Conservation (phyloP, 2,329 filamentous ascomycete species). For the Xylariaceae sp. region DNA sequence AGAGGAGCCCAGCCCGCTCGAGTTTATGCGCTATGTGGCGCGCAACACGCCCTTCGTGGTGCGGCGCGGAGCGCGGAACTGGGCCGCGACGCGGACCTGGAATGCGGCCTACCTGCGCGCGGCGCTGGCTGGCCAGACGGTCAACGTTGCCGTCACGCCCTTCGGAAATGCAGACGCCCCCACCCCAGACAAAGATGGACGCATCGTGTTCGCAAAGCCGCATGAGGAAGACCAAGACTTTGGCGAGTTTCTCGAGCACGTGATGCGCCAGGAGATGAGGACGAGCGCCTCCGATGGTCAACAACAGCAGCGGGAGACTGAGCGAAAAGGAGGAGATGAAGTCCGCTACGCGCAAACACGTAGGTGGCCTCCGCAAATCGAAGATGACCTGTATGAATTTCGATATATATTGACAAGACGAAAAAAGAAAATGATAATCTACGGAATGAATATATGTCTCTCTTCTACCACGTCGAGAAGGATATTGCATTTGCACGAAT, state of each 20-base stretch:
- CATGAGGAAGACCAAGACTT: constrained; percentile 63
- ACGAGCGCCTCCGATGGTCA: neutral
- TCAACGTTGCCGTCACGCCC: constrained; percentile 77
- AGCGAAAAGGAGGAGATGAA: constrained; percentile 33
- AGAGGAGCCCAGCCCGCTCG: constrained; percentile 64
- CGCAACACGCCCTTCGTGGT: constrained; percentile 71
- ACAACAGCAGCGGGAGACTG: constrained; percentile 20
- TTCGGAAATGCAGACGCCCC: constrained; percentile 56
- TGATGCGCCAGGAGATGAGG: constrained; percentile 52
- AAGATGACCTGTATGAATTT: neutral
- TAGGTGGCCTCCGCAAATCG: constrained; percentile 34
- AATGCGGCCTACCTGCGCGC: constrained; percentile 52
- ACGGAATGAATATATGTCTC: constrained; percentile 60
- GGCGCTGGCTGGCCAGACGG: constrained; percentile 49
- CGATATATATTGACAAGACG: constrained; percentile 1
- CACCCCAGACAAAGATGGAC: constrained; percentile 34
- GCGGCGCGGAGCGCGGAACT: constrained; percentile 54
- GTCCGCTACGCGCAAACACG: constrained; percentile 72
- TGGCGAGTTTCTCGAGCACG: constrained; percentile 53
- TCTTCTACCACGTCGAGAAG: constrained; percentile 58
- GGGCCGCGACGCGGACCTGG: constrained; percentile 62
- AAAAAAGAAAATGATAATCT: constrained; percentile 72
- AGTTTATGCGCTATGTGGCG: constrained; percentile 74
- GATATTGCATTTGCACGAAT: constrained; percentile 68
- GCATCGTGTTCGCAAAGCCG: constrained; percentile 63